phyloP scores from a whole-genome alignment of 1,284 basidiomycete species.

The Papiliotrema flavescens region DNA sequence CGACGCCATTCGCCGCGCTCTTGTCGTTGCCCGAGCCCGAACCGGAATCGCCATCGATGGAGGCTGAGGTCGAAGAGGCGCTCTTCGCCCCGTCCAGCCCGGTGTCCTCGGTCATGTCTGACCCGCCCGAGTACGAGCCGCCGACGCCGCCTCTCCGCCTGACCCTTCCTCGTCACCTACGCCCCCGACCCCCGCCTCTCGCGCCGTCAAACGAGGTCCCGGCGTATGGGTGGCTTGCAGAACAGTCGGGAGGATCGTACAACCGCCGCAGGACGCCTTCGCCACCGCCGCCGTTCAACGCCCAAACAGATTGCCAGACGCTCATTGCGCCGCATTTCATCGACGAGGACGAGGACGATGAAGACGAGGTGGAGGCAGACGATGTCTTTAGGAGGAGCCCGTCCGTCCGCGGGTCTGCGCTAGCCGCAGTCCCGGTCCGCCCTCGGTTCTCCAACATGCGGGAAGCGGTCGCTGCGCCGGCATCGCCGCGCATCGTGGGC shows the following conservation, averaged over 20 bases:
- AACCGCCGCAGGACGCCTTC: conserved; percentile 1
- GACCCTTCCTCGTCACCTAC: not conserved
- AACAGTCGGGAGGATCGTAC: not conserved
- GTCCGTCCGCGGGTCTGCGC: not conserved
- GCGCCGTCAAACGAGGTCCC: not conserved
- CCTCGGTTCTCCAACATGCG: not conserved
- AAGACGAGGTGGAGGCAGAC: not conserved
- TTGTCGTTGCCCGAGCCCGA: not conserved
- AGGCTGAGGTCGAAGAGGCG: not conserved
- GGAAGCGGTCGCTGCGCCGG: not conserved
- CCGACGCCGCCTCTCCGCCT: not conserved
- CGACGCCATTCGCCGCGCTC: not conserved
- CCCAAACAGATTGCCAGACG: conserved; percentile 1
- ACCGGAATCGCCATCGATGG: not conserved
- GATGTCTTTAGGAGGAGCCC: not conserved
- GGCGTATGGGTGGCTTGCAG: not conserved
- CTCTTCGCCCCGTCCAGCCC: not conserved
- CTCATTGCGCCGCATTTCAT: conserved; percentile 2
- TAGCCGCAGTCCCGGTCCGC: not conserved
- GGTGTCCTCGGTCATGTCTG: not conserved
- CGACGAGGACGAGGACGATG: conserved; percentile 1
- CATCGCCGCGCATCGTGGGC: not conserved
- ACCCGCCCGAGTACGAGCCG: conserved; percentile 3
- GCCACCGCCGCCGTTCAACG: conserved; percentile 12
- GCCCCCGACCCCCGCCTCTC: not conserved